Base-by-base conservation (phyloP, 1,284 basidiomycete genomes). In the Ganoderma lucidum region DNA sequence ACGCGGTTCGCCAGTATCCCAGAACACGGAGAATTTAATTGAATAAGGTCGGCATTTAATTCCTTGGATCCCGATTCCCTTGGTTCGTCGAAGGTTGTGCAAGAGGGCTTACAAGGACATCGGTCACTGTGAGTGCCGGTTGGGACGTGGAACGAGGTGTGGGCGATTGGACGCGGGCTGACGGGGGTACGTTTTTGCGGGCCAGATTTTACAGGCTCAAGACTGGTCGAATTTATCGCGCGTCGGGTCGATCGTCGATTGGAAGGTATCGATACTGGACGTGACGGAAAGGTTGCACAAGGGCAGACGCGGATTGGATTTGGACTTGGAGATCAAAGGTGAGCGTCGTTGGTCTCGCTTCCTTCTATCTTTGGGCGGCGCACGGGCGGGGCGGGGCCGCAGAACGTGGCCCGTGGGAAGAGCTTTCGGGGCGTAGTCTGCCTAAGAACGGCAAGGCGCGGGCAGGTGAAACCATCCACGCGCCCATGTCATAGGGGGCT, bases 391-490 rank as follows among this genome's bases (percentile, higher is more conserved):
- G 80, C 79, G 80, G 83, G 83, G 81, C 80, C 81, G 87, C 75
- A 79, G 83, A 90, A 90, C 89, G 88, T 88, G 88, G 86, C 79
- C 80, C 82, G 85, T 84, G 86, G 80, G 84, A 83, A 51, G 23
- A 2, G 48, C 9, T 8, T 8, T 10, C 30, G 30, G 53, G 51
- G 30, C 53, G 28, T 53, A 14, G 23, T 48, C 45, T 8, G n/a
- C 12, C 28, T 14, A 17, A 3, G 53, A 63, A 8, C 15, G 53
- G 66, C 39, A 23, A n/a, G 53, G 55, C 60, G 59, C 60, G 9
- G 53, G 39, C 6, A 9, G 45, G 14, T 60, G 48, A 51, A 35
- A 44, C 60, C 51, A 23, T 23, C 45, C 45, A 28, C 23, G 51
- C 39, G 39, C 45, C 35, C 2, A 51, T 56, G 62, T 10, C 37